Percentiles rank a stretch among this genome's conserved stretches.
Evolutionary conservation across 2,329 filamentous ascomycete genomes (phyloP).

Genomic region (Colletotrichum simmondsii): DNA sequence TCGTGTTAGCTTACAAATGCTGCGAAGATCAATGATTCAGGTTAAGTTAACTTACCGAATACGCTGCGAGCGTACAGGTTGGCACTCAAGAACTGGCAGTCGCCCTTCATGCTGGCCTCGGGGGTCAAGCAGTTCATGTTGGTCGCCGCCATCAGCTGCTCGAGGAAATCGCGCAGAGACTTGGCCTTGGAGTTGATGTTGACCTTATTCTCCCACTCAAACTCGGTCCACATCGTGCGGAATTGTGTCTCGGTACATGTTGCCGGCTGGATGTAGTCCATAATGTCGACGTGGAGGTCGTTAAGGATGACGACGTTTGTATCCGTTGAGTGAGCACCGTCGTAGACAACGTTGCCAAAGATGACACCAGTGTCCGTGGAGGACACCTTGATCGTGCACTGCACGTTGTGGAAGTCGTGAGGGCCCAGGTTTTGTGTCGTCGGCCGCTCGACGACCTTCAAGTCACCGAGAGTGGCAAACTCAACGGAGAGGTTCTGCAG

Average conservation of each 20-base stretch:
- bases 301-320: conserved; percentile 98
- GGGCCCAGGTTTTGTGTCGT: conserved; percentile 95
- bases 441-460: conserved; percentile 97
- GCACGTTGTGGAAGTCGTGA: conserved; percentile 97
- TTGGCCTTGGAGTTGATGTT: conserved; percentile 99
- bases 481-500: conserved; percentile 97
- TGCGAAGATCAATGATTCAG: not conserved
- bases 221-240: conserved; percentile 99
- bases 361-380: conserved; percentile 98
- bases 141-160: conserved; percentile 94
- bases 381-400: conserved; percentile 98
- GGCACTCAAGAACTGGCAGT: conserved; percentile 97
- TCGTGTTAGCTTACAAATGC: conserved; percentile 38
- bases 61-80: conserved; percentile 97
- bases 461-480: conserved; percentile 96
- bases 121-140: conserved; percentile 99
- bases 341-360: conserved; percentile 98
- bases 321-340: conserved; percentile 90
- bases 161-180: conserved; percentile 89
- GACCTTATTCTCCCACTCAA: conserved; percentile 99
- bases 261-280: conserved; percentile 99
- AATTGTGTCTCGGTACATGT: conserved; percentile 98
- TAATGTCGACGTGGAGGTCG: conserved; percentile 98
- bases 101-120: conserved; percentile 94
- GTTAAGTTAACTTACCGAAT: conserved; percentile 79